Conservation (phyloP, 148 eudicot genomes). For the Silene latifolia region DNA sequence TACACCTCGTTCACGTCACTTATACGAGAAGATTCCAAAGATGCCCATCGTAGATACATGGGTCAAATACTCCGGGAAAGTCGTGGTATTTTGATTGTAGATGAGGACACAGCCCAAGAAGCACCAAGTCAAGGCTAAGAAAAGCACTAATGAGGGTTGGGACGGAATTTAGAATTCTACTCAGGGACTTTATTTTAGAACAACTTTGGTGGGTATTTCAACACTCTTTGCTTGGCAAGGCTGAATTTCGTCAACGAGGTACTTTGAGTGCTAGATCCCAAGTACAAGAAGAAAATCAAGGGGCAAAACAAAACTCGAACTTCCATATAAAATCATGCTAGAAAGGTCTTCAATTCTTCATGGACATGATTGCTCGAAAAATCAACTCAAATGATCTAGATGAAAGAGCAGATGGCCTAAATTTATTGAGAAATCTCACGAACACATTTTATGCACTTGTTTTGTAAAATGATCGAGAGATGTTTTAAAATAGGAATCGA, state of each 20-base stretch:
- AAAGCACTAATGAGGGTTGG: slow-evolving; percentile 81
- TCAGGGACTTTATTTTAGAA: slow-evolving; percentile 93
- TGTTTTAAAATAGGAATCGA: no score
- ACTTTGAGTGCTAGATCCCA: slow-evolving; percentile 67
- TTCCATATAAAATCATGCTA: slow-evolving; percentile 72
- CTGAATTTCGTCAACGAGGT: slow-evolving; percentile 80
- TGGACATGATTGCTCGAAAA: slow-evolving; percentile 65
- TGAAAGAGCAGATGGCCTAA: slow-evolving; percentile 63
- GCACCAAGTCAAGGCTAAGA: slow-evolving; percentile 82
- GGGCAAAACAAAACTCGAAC: slow-evolving; percentile 47
- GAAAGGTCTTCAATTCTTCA: slow-evolving; percentile 80
- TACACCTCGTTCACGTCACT: slow-evolving; percentile 82
- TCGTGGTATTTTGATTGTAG: slow-evolving; percentile 79
- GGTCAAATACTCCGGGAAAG: slow-evolving; percentile 73
- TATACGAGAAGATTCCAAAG: slow-evolving; percentile 80
- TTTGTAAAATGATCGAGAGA: no score
- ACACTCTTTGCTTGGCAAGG: slow-evolving; percentile 85
- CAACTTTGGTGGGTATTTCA: slow-evolving; percentile 93
- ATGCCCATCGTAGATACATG: slow-evolving; percentile 79
- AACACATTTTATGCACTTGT: no score
- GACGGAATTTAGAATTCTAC: slow-evolving; percentile 68
- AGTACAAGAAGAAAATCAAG: slow-evolving; percentile 60
- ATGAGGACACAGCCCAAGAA: slow-evolving; percentile 97
- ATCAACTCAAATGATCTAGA: slow-evolving; percentile 53
- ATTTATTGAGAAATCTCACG: slow-evolving; percentile 69